phyloP scores from a whole-genome alignment of 1,284 basidiomycete species.

The Uromyces viciae-fabae region DNA sequence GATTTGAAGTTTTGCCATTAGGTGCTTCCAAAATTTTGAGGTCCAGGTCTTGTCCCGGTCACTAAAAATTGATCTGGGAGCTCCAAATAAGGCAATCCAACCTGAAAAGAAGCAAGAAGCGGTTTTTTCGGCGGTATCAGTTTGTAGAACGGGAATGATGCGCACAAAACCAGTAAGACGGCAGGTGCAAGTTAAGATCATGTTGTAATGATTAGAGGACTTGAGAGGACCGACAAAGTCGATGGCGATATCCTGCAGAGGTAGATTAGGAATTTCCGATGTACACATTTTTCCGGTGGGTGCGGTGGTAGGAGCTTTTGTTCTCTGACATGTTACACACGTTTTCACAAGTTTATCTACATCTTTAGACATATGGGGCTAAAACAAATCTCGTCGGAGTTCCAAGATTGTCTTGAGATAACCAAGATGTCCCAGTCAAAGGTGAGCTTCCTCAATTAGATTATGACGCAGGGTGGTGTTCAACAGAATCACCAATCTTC shows the following conservation, averaged over 20 bases:
- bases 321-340: slow-evolving; percentile 46
- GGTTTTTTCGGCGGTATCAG: neutral
- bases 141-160: neutral
- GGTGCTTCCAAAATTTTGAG: neutral
- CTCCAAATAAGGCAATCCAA: neutral
- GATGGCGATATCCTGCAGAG: slow-evolving; percentile 39
- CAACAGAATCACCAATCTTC: slow-evolving; percentile 54
- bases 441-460: slow-evolving; percentile 52
- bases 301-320: slow-evolving; percentile 39
- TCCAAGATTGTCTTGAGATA: slow-evolving; percentile 55
- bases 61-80: neutral
- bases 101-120: neutral
- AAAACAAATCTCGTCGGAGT: slow-evolving; percentile 55
- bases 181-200: neutral
- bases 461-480: slow-evolving; percentile 47
- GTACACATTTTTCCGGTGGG: slow-evolving; percentile 24
- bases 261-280: neutral
- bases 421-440: slow-evolving; percentile 56
- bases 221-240: slow-evolving; percentile 2
- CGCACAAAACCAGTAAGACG: neutral
- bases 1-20: neutral
- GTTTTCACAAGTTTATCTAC: neutral
- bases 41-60: slow-evolving; percentile 4
- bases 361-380: slow-evolving; percentile 55
- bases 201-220: neutral